Evolutionary conservation across 257 asterid genomes (phyloP).

Genomic region (Solanum pinnatisectum): DNA sequence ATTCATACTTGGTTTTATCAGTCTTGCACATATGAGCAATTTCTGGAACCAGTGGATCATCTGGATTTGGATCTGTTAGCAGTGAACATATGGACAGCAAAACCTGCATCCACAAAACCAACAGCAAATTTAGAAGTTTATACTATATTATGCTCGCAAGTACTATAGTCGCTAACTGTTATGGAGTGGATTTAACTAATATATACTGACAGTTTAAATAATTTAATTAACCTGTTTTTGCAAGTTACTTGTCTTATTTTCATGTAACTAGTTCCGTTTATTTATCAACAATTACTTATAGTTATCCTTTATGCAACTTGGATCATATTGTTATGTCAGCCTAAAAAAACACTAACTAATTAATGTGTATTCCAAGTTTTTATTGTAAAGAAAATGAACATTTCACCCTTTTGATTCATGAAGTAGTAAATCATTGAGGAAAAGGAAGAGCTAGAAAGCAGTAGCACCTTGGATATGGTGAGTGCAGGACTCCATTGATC

Average conservation of each 20-base stretch:
- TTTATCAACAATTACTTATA: not conserved
- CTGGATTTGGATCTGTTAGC: slow-evolving; percentile 88
- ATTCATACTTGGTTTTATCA: slow-evolving; percentile 58
- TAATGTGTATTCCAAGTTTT: not conserved
- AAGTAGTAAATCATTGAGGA: not conserved
- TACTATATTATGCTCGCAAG: not conserved
- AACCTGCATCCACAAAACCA: slow-evolving; percentile 32
- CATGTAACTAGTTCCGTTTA: not conserved
- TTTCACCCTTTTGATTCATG: not conserved
- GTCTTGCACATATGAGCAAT: slow-evolving; percentile 72
- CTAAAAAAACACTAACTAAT: not conserved
- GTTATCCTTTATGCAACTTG: not conserved
- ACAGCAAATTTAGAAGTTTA: not conserved
- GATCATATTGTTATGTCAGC: not conserved
- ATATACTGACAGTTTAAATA: not conserved
- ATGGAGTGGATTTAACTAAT: not conserved
- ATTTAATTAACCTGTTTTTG: not conserved
- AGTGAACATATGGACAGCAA: slow-evolving; percentile 74
- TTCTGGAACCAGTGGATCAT: slow-evolving; percentile 85
- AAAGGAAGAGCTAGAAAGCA: not conserved
- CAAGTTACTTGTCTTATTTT: not conserved
- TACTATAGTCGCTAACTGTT: not conserved
- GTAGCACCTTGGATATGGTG: slow-evolving; percentile 72
- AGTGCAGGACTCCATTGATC: slow-evolving; percentile 98
- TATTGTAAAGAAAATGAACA: not conserved